Evolutionary conservation across 768 basidiomycete species (phyloP), one percentile per base, ranked within the genome.

Genomic region (Dentipellis sp.): DNA sequence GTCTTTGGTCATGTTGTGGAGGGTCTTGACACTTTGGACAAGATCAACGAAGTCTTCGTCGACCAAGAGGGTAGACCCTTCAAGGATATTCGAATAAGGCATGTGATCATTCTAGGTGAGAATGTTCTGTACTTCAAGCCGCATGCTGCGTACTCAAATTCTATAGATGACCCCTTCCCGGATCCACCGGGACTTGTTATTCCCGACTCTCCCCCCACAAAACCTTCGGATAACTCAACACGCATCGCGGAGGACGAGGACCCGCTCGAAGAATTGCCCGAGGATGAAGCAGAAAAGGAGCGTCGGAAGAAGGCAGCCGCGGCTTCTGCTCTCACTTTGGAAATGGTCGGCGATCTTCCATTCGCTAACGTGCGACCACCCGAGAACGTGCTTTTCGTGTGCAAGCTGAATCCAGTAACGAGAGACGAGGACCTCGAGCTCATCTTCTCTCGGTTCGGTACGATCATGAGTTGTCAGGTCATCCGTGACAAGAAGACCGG

Each of bases 311-410:
- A 88, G 53, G 93, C 94, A 0, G 95, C 97, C 0, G 83, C 82
- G 1, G 93, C 95, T 0, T 93, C 94, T 47, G 97, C 97, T 0
- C 74, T 99, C 39, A 98, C 97, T 4, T 81, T 99, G 52, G 97
- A 99, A 71, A 99, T 99, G 97, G 95, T 99, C 56, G 97, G 97
- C 35, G 97, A 99, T 71, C 75, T 98, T 53, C 97, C 97, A 1
- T 98, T 99, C 67, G 97, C 97, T 22, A 94, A 95, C 65, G 94
- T 99, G 46, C 83, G 94, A 46, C 97, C 97, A 0, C 97, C 97
- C 0, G 97, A 99, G 72, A 98, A 98, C 69, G 94, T 98, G 23
- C 72, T 99, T 11, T 99, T 99, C 70, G 94, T 99, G 10, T 99
- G 97, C 83, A 98, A 98, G 67, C 80, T 98, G 61, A 99, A 99